phyloP scores from a whole-genome alignment of 139 green algal genomes.

The Trebouxia sp. region DNA sequence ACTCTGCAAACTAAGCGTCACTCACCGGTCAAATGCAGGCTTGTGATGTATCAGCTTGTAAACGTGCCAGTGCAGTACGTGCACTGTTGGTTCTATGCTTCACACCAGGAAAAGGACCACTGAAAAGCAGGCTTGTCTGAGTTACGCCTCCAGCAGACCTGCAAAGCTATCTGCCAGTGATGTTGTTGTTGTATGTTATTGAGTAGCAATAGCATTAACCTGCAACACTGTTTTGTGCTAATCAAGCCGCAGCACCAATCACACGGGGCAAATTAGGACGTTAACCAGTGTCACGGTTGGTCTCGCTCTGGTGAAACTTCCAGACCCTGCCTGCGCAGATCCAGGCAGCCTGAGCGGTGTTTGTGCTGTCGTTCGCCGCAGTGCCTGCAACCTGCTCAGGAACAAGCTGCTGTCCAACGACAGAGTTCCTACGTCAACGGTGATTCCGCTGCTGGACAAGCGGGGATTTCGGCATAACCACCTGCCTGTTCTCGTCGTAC shows the following conservation, averaged over 20 bases:
- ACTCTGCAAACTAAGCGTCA: conserved; percentile 9
- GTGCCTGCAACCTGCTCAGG: background rate
- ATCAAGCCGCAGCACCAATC: background rate
- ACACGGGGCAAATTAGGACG: background rate
- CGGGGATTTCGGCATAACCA: background rate
- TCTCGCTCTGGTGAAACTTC: conserved; percentile 4
- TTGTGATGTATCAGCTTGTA: conserved; percentile 22
- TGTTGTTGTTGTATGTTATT: conserved; percentile 12
- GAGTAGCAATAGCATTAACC: background rate
- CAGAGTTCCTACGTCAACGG: too few relatives aligned
- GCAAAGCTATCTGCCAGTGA: background rate
- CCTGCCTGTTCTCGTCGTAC: too few relatives aligned
- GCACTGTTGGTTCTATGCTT: background rate
- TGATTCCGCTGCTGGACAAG: conserved; percentile 17
- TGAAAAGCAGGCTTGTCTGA: conserved; percentile 8
- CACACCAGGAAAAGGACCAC: background rate
- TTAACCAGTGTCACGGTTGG: background rate
- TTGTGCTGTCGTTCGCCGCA: background rate
- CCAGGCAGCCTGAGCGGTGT: conserved; percentile 8
- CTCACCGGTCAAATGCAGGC: conserved; percentile 12
- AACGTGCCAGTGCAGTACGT: background rate
- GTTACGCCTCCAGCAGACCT: conserved; percentile 13
- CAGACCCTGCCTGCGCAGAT: background rate
- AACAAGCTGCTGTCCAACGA: conserved; percentile 9
- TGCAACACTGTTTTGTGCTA: background rate